A percentile compares a stretch with the other conserved stretches of the same genome.
phyloP scores from a whole-genome alignment of 148 eudicot genomes.

The Nyssa sinensis region DNA sequence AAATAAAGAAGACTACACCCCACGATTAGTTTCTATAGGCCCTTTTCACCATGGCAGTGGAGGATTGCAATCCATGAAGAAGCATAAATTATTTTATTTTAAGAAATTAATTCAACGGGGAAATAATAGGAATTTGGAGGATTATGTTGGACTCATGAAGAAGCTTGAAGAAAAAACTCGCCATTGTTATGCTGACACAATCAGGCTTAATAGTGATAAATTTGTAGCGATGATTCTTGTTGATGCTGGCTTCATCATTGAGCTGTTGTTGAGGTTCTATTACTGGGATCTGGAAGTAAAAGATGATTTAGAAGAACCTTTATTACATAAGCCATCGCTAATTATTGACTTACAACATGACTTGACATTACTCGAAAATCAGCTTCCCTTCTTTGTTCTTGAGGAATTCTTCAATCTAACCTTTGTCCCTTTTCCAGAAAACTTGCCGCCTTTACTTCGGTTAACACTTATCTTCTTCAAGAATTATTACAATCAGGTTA shows the following conservation, averaged over 20 bases:
- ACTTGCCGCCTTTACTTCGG: background rate
- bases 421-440: background rate
- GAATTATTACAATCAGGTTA: too few relatives aligned
- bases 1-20: conserved; percentile 33
- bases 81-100: conserved; percentile 29
- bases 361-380: conserved; percentile 33
- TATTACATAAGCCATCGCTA: conserved; percentile 17
- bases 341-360: conserved; percentile 25
- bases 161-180: conserved; percentile 26
- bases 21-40: conserved; percentile 33
- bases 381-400: conserved; percentile 33
- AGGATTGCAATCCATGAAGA: conserved; percentile 15
- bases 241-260: conserved; percentile 39
- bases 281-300: conserved; percentile 4
- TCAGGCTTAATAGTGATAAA: conserved; percentile 14
- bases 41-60: conserved; percentile 21
- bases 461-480: conserved; percentile 8
- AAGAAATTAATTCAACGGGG: conserved; percentile 20
- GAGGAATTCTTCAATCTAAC: conserved; percentile 22
- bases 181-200: conserved; percentile 19
- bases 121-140: conserved; percentile 10
- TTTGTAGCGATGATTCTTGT: conserved; percentile 32
- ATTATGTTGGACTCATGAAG: conserved; percentile 12
- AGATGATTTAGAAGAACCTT: too few relatives aligned
- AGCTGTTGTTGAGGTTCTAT: conserved; percentile 24